A percentile compares a stretch with the other conserved stretches of the same genome.
phyloP scores from a whole-genome alignment of 2,329 filamentous ascomycete species.

The Pyricularia sp. region DNA sequence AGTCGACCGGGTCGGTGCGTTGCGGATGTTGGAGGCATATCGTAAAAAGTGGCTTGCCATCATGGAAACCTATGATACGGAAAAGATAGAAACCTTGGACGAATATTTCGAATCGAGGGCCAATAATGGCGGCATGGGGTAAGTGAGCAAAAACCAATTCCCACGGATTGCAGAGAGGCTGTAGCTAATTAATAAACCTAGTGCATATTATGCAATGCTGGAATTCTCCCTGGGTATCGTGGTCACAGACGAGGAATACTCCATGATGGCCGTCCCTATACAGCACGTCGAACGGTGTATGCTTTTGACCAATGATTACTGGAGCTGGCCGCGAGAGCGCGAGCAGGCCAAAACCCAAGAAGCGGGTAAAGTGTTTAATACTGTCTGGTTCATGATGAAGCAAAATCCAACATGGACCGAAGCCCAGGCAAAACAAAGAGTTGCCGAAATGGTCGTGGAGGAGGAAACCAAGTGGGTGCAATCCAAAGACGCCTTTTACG shows the following conservation, averaged over 20 bases:
- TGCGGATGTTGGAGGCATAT: not conserved
- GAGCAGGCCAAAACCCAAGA: not conserved
- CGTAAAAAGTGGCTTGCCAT: not conserved
- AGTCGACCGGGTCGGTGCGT: not conserved
- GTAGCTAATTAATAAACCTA: not conserved
- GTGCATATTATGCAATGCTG: not conserved
- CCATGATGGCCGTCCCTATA: not conserved
- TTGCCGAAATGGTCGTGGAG: not conserved
- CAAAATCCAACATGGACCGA: not conserved
- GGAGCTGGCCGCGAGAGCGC: not conserved
- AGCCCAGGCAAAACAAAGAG: not conserved
- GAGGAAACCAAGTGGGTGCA: not conserved
- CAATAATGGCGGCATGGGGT: not conserved
- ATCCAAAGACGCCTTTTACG: not conserved
- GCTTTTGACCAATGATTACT: not conserved
- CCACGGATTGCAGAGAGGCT: not conserved
- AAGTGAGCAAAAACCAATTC: not conserved
- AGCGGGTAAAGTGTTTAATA: not conserved
- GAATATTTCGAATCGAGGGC: not conserved
- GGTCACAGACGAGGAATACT: not conserved
- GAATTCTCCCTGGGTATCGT: not conserved
- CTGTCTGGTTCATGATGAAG: not conserved
- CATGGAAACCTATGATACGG: not conserved
- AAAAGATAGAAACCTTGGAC: not conserved
- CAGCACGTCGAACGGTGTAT: not conserved